These are phyloP conservation scores for Tylopilus plumbeoviolaceoides DNA, from an alignment of 768 basidiomycete species.

Conservation along the genomic window DNA sequence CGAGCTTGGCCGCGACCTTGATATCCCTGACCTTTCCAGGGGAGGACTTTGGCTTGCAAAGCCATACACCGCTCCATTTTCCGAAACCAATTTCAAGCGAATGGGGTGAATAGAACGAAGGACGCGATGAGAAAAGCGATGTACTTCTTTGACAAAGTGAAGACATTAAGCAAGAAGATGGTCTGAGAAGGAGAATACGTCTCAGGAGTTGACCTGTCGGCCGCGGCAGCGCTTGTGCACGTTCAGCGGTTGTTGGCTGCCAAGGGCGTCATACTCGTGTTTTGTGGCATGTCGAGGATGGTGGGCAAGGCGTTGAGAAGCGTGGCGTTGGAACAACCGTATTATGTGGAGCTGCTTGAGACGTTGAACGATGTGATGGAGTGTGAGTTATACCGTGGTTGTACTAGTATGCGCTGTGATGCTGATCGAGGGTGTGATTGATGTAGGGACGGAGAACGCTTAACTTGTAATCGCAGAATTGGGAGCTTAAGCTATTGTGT, in stretches of 20 bases:
- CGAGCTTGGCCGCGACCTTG: constrained; percentile 89
- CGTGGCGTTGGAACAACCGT: constrained; percentile 73
- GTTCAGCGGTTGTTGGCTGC: constrained; percentile 76
- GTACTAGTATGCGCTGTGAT: no score
- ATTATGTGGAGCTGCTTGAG: constrained; percentile 79
- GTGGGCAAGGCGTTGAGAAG: constrained; percentile 71
- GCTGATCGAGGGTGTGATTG: constrained; percentile 3
- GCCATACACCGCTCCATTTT: constrained; percentile 92
- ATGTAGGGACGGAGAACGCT: constrained; percentile 90
- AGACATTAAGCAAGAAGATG: constrained; percentile 64
- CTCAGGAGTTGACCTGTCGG: constrained; percentile 85
- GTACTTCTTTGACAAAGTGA: constrained; percentile 72
- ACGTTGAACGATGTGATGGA: constrained; percentile 90
- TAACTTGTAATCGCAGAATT: no score
- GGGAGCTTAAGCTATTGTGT: no score
- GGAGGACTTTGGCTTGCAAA: constrained; percentile 59
- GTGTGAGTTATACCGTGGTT: constrained; percentile 53
- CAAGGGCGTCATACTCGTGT: constrained; percentile 77
- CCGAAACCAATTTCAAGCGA: constrained; percentile 72
- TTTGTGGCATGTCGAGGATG: constrained; percentile 76
- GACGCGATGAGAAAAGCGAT: constrained; percentile 3
- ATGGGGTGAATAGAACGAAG: not conserved
- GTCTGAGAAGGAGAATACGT: constrained; percentile 76
- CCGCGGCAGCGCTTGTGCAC: constrained; percentile 92
- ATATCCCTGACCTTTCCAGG: constrained; percentile 39